Evolutionary conservation across 148 eudicot species (phyloP).

Genomic region (Beta vulgaris): DNA sequence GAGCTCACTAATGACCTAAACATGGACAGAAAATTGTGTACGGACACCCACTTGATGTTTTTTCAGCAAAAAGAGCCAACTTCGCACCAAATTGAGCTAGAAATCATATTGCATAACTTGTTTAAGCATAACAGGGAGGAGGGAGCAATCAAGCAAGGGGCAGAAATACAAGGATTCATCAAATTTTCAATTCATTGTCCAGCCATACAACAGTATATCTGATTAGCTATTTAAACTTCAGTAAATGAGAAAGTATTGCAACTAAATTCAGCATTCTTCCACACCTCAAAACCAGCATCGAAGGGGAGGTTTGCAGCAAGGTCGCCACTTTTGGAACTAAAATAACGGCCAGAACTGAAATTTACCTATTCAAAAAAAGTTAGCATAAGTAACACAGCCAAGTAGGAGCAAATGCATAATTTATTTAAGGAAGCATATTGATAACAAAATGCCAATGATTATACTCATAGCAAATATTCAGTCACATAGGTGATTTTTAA

Average conservation of each 20-base stretch:
- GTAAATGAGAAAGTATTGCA: background rate
- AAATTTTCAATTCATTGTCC: background rate
- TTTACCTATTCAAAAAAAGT: constrained; percentile 59
- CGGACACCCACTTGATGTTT: background rate
- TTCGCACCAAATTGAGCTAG: background rate
- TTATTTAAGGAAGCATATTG: background rate
- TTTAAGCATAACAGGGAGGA: background rate
- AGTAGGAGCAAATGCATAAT: constrained; percentile 1
- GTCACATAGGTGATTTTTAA: too few relatives aligned
- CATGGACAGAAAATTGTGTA: background rate
- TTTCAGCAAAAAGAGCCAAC: background rate
- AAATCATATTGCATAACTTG: background rate
- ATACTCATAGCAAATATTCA: background rate
- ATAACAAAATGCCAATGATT: background rate
- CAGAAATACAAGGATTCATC: background rate
- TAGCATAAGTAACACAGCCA: constrained; percentile 25
- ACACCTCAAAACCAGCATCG: constrained; percentile 96
- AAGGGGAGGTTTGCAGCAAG: constrained; percentile 62
- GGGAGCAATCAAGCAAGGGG: background rate
- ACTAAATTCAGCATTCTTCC: constrained; percentile 1
- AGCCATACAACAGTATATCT: background rate
- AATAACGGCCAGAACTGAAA: constrained; percentile 91
- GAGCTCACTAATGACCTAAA: background rate
- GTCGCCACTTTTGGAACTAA: constrained; percentile 54
- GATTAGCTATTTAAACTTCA: background rate